Evolutionary conservation across 768 basidiomycete genomes (phyloP).

Genomic region (Auricularia auricula-judae): DNA sequence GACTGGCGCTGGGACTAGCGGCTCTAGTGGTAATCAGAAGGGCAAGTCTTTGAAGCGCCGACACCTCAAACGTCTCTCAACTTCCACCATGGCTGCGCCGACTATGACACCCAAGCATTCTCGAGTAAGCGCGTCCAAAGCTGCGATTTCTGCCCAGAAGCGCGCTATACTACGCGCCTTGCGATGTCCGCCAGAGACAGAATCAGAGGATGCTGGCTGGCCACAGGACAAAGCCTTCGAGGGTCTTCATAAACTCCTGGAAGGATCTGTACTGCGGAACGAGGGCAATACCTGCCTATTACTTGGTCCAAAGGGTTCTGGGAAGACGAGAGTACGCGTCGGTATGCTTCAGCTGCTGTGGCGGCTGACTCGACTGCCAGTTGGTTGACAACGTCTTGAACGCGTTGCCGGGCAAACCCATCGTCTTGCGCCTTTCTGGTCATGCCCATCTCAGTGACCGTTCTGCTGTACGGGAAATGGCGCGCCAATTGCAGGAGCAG

Average conservation of each 20-base stretch:
- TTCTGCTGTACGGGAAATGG: conserved; percentile 86
- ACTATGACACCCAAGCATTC: neutral
- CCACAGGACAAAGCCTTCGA: conserved; percentile 43
- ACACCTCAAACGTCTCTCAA: no score
- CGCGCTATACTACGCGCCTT: conserved; percentile 40
- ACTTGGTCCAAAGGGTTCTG: conserved; percentile 75
- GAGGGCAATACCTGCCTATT: conserved; percentile 93
- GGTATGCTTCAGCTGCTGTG: conserved; percentile 1
- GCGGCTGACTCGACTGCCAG: conserved; percentile 23
- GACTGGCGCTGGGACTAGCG: no score
- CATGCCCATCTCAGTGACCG: conserved; percentile 78
- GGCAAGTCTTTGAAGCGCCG: no score
- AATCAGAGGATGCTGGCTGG: conserved; percentile 17
- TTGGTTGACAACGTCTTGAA: conserved; percentile 48
- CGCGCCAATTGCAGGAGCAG: conserved; percentile 68
- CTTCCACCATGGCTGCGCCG: neutral
- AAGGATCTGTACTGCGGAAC: conserved; percentile 63
- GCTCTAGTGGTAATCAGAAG: no score
- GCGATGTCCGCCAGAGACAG: conserved; percentile 18
- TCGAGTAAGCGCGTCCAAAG: neutral
- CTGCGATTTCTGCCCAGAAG: conserved; percentile 38
- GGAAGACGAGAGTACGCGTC: conserved; percentile 62
- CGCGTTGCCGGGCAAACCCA: conserved; percentile 37
- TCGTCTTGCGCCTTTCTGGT: conserved; percentile 76
- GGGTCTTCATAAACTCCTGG: conserved; percentile 52